Percentiles rank a stretch among this genome's conserved stretches.
phyloP scores from a whole-genome alignment of 148 eudicot species.

The Cornus controversa region DNA sequence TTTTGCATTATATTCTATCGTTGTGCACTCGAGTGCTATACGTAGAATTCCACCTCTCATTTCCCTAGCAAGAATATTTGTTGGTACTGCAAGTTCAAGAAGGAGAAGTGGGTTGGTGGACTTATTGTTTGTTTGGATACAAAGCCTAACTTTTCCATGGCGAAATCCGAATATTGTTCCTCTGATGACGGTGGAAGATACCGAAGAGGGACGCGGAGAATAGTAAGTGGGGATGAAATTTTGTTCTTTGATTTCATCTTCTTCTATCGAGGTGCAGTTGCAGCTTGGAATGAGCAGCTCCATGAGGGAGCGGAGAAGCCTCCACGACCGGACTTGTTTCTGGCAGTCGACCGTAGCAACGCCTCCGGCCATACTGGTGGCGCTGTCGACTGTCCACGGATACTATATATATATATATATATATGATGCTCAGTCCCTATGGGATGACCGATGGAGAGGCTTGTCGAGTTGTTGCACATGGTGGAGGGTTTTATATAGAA shows the following conservation, averaged over 20 bases:
- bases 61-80: constrained; percentile 51
- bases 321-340: constrained; percentile 75
- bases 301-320: constrained; percentile 58
- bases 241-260: not conserved
- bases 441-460: not conserved
- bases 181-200: constrained; percentile 31
- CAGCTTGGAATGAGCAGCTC: constrained; percentile 67
- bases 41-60: constrained; percentile 56
- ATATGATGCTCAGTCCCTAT: no score
- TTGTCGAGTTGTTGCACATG: not conserved
- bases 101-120: constrained; percentile 41
- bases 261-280: constrained; percentile 37
- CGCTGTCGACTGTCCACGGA: constrained; percentile 9
- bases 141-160: constrained; percentile 51
- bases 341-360: constrained; percentile 67
- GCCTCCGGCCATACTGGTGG: constrained; percentile 31
- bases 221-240: not conserved
- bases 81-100: constrained; percentile 58
- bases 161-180: constrained; percentile 59
- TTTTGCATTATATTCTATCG: not conserved
- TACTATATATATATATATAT: no score
- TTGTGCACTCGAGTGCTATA: constrained; percentile 43
- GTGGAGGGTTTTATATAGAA: constrained; percentile 16
- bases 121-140: constrained; percentile 50
- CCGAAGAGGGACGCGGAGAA: not conserved